A percentile compares a stretch with the other conserved stretches of the same genome.
These are phyloP conservation scores for Alternaria dauci DNA, from an alignment of 2,329 filamentous ascomycete genomes.

Conservation along the genomic window DNA sequence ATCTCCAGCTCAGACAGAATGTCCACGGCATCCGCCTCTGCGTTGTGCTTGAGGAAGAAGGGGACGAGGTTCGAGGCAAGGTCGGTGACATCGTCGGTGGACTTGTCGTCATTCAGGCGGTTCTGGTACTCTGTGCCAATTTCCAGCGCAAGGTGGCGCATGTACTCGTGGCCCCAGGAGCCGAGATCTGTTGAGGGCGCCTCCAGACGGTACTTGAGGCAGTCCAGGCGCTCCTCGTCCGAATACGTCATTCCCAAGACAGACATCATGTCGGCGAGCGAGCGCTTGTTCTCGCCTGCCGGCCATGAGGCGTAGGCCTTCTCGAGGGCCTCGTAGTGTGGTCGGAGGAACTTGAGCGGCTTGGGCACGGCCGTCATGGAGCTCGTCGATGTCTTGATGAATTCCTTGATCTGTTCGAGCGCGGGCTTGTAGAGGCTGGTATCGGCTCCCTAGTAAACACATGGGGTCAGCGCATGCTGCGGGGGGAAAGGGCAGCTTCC, in stretches of 20 bases:
- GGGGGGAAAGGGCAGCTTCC: slow-evolving; percentile 10
- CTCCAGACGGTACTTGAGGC: slow-evolving; percentile 91
- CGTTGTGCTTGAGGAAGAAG: slow-evolving; percentile 95
- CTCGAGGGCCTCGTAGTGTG: slow-evolving; percentile 90
- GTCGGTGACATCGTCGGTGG: slow-evolving; percentile 83
- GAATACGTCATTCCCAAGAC: slow-evolving; percentile 99
- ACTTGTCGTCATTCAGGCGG: slow-evolving; percentile 83
- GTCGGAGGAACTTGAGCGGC: slow-evolving; percentile 95
- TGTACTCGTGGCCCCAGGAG: slow-evolving; percentile 99
- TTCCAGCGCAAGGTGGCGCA: slow-evolving; percentile 91
- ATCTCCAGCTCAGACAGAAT: slow-evolving; percentile 97
- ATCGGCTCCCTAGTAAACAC: slow-evolving; percentile 75
- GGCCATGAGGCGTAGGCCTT: slow-evolving; percentile 92
- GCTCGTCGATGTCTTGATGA: slow-evolving; percentile 98
- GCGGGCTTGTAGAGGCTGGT: slow-evolving; percentile 88
- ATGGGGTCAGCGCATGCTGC: slow-evolving; percentile 35
- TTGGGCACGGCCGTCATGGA: slow-evolving; percentile 99
- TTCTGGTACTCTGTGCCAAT: slow-evolving; percentile 94
- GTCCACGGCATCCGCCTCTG: slow-evolving; percentile 97
- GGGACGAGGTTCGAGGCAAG: slow-evolving; percentile 86
- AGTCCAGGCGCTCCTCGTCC: slow-evolving; percentile 94
- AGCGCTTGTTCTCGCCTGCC: slow-evolving; percentile 79
- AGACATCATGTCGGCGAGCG: slow-evolving; percentile 92
- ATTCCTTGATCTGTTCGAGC: slow-evolving; percentile 95
- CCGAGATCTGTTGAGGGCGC: slow-evolving; percentile 90